These are phyloP conservation scores for Fusarium sarcochroum DNA, from an alignment of 2,329 filamentous ascomycete species.

Conservation along the genomic window DNA sequence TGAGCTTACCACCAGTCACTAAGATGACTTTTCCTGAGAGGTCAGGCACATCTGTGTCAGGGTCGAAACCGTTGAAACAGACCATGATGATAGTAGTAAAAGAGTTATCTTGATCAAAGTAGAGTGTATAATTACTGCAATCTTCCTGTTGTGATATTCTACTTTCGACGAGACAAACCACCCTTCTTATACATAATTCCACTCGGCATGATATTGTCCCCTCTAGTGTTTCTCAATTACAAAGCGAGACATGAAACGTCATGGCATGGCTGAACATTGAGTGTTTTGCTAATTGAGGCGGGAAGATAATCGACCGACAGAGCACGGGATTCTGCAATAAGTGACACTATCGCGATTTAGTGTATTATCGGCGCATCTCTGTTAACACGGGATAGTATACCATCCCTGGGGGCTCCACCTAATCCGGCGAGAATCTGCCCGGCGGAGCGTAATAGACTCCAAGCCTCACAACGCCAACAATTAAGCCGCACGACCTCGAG, in stretches of 20 bases:
- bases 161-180: too few species aligned
- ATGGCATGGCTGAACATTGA: conserved; percentile 1
- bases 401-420: conserved; percentile 10
- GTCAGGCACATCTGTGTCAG: conserved; percentile 60
- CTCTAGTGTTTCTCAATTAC: background rate
- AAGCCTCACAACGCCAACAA: background rate
- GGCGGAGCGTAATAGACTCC: background rate
- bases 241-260: conserved; percentile 14
- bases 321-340: conserved; percentile 2
- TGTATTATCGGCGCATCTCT: accelerated
- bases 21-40: conserved; percentile 64
- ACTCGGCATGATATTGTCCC: background rate
- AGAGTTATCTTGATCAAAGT: background rate
- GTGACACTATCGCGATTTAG: background rate
- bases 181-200: conserved; percentile 13
- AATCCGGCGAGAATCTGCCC: conserved; percentile 17
- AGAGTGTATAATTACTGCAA: background rate
- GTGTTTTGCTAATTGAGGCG: conserved; percentile 19
- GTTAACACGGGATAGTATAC: conserved; percentile 31
- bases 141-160: background rate
- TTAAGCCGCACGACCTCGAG: background rate
- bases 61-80: conserved; percentile 47
- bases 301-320: conserved; percentile 32
- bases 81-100: conserved; percentile 14
- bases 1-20: conserved; percentile 62